Percentiles rank a stretch among this genome's conserved stretches.
These are phyloP conservation scores for Termitomyces sp. DNA, from an alignment of 768 basidiomycete species.

Conservation along the genomic window DNA sequence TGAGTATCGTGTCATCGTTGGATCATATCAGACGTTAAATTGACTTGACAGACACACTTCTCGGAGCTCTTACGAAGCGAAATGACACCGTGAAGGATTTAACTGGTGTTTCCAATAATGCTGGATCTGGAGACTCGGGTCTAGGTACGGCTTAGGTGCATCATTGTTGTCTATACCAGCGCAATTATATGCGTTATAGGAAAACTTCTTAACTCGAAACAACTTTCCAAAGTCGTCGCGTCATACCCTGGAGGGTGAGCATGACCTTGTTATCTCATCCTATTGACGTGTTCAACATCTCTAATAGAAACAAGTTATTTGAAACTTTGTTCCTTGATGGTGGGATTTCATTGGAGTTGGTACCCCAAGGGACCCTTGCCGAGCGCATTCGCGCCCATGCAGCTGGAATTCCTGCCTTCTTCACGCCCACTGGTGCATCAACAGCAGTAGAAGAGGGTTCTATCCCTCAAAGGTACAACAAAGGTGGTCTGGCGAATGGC, in stretches of 20 bases:
- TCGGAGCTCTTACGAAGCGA: conserved; percentile 69
- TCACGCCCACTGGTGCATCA: conserved; percentile 82
- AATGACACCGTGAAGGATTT: conserved; percentile 61
- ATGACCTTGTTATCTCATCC: not conserved
- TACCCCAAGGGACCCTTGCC: conserved; percentile 87
- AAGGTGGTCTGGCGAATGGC: conserved; percentile 66
- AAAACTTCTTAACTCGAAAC: conserved; percentile 65
- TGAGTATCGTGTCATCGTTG: conserved; percentile 22
- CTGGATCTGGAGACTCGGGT: conserved; percentile 65
- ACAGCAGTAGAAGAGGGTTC: conserved; percentile 78
- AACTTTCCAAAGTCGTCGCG: conserved; percentile 79
- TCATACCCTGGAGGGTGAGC: conserved; percentile 84
- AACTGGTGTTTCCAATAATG: conserved; percentile 87
- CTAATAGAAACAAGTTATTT: conserved; percentile 76
- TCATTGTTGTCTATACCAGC: not conserved
- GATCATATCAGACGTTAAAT: not conserved
- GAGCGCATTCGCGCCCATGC: conserved; percentile 87
- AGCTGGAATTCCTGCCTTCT: conserved; percentile 92
- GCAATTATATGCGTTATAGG: conserved; percentile 35
- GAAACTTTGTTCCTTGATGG: conserved; percentile 79
- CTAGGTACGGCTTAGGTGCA: conserved; percentile 42
- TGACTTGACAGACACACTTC: conserved; percentile 63
- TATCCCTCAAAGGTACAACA: conserved; percentile 76
- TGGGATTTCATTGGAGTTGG: conserved; percentile 78
- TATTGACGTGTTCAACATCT: not conserved